These are phyloP conservation scores for Crithidia fasciculata DNA, from an alignment of 208 protist genomes.

Conservation along the genomic window DNA sequence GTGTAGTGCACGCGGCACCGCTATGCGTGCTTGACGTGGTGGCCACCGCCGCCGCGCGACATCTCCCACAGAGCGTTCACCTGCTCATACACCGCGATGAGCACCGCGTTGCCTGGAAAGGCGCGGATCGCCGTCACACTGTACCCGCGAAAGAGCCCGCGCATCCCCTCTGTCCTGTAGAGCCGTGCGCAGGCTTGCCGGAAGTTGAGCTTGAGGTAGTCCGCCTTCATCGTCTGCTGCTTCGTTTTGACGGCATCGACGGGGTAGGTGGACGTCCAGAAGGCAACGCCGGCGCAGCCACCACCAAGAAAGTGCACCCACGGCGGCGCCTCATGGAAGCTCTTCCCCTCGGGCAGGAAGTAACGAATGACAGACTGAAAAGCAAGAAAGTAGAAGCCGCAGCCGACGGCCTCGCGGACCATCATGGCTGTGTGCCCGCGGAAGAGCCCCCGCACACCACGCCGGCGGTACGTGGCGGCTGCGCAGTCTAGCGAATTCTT, in stretches of 20 bases:
- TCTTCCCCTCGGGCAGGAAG: conserved; percentile 67
- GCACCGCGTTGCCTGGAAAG: conserved; percentile 90
- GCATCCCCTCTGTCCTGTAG: conserved; percentile 86
- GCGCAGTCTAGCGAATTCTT: conserved; percentile 87
- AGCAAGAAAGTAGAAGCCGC: conserved; percentile 83
- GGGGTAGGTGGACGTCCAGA: conserved; percentile 91
- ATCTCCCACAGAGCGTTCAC: conserved; percentile 71
- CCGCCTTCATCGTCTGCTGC: conserved; percentile 87
- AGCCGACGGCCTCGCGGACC: conserved; percentile 85
- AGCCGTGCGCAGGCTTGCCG: conserved; percentile 67
- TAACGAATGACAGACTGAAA: conserved; percentile 82
- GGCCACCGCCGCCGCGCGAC: not conserved
- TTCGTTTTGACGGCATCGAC: conserved; percentile 92
- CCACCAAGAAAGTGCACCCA: conserved; percentile 85
- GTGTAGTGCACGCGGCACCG: no score
- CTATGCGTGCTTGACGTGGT: conserved; percentile 5
- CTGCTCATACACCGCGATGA: conserved; percentile 92
- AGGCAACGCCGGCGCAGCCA: conserved; percentile 87
- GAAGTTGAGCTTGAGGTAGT: conserved; percentile 82
- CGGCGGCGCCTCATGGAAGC: conserved; percentile 76
- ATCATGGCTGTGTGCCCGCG: conserved; percentile 90
- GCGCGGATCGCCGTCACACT: conserved; percentile 87
- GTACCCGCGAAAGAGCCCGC: conserved; percentile 88
- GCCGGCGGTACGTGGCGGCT: conserved; percentile 54
- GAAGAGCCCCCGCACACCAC: conserved; percentile 82